Evolutionary conservation across 169 alveolate genomes (phyloP), one percentile per base, ranked within the genome.

Genomic region (Eimeria necatrix): DNA sequence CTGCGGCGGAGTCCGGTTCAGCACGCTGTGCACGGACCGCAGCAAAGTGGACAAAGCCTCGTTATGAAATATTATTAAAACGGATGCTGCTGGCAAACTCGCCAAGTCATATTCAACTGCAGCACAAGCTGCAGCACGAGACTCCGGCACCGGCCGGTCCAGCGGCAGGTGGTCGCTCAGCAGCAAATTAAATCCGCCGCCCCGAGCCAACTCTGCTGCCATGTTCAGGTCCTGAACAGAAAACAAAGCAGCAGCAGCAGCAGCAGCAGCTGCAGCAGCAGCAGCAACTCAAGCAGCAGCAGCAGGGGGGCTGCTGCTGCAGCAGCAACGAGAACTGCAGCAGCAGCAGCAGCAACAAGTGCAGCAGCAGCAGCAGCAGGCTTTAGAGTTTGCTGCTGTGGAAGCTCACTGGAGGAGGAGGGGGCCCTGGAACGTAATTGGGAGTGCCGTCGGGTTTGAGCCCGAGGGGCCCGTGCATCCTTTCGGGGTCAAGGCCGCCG

Each of bases 1-100:
- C 52, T 83, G 32, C 48, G 98, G 97, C 24, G 97, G 97, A 4
- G 98, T 95, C 18, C 96, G 46, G 80, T 96, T 95, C 76, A 96
- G 68, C 6, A 96, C 97, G 53, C 96, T 91, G 87, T 96, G 97
- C 53, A 96, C 97, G 0, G 98, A 96, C 56, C 98, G 84, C 96
- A 95, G 73, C 90, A 96, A 59, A 0, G 97, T 96, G 20, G 97
- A 95, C 60, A 95, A 89, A 5, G 97, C 97, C 86, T 96, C 98
- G 86, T 96, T 96, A 71, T 94, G 95, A 74, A 96, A 95, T 6
- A 96, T 96, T 83, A 96, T 95, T n/a, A 96, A 64, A 16, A 96
- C 98, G 0, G 97, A 93, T 4, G 97, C 96, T 41, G 80, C 60
- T 0, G 96, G 97, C 86, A 96, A 90, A 76, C 70, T 68, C 14